Conservation (phyloP, 306 rosid genomes). For the Fragaria iinumae region DNA sequence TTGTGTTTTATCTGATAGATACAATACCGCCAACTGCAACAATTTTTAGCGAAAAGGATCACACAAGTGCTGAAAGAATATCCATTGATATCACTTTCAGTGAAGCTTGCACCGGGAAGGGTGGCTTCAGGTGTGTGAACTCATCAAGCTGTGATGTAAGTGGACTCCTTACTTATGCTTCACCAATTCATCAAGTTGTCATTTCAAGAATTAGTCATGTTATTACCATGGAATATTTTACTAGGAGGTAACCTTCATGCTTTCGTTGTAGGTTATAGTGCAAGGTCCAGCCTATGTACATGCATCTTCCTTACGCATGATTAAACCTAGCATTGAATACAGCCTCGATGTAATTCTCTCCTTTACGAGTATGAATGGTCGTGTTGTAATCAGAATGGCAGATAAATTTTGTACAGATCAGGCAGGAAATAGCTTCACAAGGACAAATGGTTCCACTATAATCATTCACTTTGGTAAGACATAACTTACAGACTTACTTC, state of each 20-base stretch:
- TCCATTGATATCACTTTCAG: constrained; percentile 49
- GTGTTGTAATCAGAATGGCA: constrained; percentile 38
- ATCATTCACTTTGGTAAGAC: constrained; percentile 56
- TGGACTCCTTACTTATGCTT: constrained; percentile 18
- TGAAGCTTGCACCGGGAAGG: constrained; percentile 52
- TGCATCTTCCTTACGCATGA: constrained; percentile 45
- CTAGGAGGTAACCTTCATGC: background rate
- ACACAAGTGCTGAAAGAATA: constrained; percentile 44
- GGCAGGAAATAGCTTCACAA: constrained; percentile 55
- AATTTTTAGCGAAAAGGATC: constrained; percentile 36
- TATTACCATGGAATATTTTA: background rate
- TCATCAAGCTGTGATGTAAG: constrained; percentile 66
- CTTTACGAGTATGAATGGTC: constrained; percentile 32
- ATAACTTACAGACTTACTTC: background rate
- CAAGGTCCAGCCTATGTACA: constrained; percentile 45
- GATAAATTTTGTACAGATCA: constrained; percentile 49
- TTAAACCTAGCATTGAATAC: constrained; percentile 38
- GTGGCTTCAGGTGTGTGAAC: constrained; percentile 55
- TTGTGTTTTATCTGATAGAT: constrained; percentile 31
- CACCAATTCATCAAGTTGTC: constrained; percentile 7
- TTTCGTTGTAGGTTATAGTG: constrained; percentile 40
- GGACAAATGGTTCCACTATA: constrained; percentile 47
- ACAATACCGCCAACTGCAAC: constrained; percentile 61
- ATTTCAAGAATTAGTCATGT: background rate
- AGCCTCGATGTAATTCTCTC: constrained; percentile 45